Conservation (phyloP, 192 early-diverging fungal species). For the Phlyctochytrium planicorne region DNA sequence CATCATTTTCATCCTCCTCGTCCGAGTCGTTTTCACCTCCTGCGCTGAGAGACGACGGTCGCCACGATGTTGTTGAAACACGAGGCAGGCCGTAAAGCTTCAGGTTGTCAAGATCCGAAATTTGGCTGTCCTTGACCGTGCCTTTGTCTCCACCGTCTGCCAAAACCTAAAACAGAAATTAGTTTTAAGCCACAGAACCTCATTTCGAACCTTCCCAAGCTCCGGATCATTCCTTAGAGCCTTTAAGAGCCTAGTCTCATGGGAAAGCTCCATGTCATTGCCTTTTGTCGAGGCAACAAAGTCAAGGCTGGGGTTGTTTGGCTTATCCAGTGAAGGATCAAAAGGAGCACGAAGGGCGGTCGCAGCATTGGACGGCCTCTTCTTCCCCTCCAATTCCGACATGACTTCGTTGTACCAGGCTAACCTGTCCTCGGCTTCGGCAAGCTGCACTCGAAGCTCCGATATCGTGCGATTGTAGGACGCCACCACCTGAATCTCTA, state of each 20-base stretch:
- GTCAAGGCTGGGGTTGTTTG: background rate
- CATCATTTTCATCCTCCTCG: slow-evolving; percentile 17
- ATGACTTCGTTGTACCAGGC: slow-evolving; percentile 54
- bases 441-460: slow-evolving; percentile 32
- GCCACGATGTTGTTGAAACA: slow-evolving; percentile 5
- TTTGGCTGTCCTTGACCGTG: background rate
- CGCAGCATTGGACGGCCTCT: background rate
- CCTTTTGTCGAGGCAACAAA: background rate
- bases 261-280: slow-evolving; percentile 20
- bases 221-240: slow-evolving; percentile 32
- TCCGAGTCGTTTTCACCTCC: slow-evolving; percentile 8
- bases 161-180: background rate
- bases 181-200: no score
- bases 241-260: slow-evolving; percentile 31
- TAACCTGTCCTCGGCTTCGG: slow-evolving; percentile 45
- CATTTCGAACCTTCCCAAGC: slow-evolving; percentile 20
- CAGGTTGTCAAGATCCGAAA: background rate
- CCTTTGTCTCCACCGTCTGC: background rate
- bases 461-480: slow-evolving; percentile 40
- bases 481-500: slow-evolving; percentile 29
- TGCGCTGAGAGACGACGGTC: slow-evolving; percentile 4
- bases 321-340: background rate
- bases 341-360: background rate
- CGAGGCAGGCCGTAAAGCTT: slow-evolving; percentile 21
- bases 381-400: slow-evolving; percentile 16